Base-by-base conservation (phyloP, 495 filamentous ascomycete species). In the Aspergillus egyptiacus region DNA sequence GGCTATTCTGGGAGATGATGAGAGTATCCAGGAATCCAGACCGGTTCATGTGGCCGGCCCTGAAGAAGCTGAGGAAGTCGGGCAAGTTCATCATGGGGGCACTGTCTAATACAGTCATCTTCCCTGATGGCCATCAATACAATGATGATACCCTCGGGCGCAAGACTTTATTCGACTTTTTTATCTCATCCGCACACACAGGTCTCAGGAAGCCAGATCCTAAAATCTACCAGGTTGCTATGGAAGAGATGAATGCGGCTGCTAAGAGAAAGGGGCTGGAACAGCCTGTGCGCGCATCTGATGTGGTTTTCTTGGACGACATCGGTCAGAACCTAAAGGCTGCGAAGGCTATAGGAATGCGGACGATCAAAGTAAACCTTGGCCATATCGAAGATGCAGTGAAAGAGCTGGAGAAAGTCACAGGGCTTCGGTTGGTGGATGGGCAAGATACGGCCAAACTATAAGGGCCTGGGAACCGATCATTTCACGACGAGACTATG, bases 1-100 rank as follows among this genome's bases (percentile, higher is more conserved):
- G 65, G 61, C 73, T 98, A 8, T 96, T 97, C 75, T 86, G 83
- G 80, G 80, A 83, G 50, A 97, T 98, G 93, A 96, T 98, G 90
- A 65, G 73, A 6, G 63, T 76, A 27, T 82, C 85, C 0, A 73
- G 83, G 1, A 65, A 69, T 0, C 82, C 86, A 6, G 91, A 98
- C 63, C 87, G 86, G 24, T 85, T 81, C 68, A 91, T 98, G 83
- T 86, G 80, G 47, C 89, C 89, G 0, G 90, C 89, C 15, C 72
- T 97, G n/a, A 69, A 79, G 58, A 79, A 75, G 44, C 66, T 96
- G 35, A 75, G 73, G 46, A 75, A 70, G 6, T 79, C 73, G 9
- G 80, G 83, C 14, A 66, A 71, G 48, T 89, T 83, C 56, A 76
- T 91, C 25, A 63, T 97, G 17, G 91, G 81, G 0, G 93, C 91